Base-by-base conservation (phyloP, 352 stramenopile species). In the Globisporangium radiosum region DNA sequence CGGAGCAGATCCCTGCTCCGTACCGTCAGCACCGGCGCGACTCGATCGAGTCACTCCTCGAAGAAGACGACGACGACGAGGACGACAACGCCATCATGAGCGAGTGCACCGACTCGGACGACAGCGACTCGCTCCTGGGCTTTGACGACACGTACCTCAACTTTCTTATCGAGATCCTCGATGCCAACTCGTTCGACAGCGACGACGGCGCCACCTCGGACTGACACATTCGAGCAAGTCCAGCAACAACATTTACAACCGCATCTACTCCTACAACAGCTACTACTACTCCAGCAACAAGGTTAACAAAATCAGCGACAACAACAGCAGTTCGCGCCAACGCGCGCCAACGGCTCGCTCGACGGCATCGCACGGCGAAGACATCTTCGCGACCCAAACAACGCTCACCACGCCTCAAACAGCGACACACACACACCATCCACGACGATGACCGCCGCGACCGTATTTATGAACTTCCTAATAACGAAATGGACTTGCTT, bases 21-120 rank as follows among this genome's bases (percentile, higher is more conserved):
- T 61, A 62, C 49, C 57, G 57, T 40, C 49, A 62, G 17, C 15
- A 25, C 3, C 57, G 57, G 0, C 57, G 57, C 5, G 57, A 56
- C 49, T 62, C 57, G 40, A 62, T 62, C 42, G 57, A 62, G 50
- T 62, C 57, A 6, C 57, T 62, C n/a, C 57, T 62, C 14, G 57
- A 62, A 56, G 57, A 62, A 11, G 56, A 57, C 15, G 57, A 62
- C 33, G 56, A 57, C 8, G 39, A 56, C 4, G 48, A 33, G 25
- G 42, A 51, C 49, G 55, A 44, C 9, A 60, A 54, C 15, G 57
- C 25, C 4, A 11, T 19, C 1, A 17, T 44, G 15, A 57, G 48
- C n/a, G 57, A 62, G 48, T 52, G 51, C 40, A 52, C 57, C 9
- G 57, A 62, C 50, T 62, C 57, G 57, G 57, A 62, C 48, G 57